Evolutionary conservation across 768 basidiomycete species (phyloP), one percentile per base, ranked within the genome.

Genomic region (Melanogaster broomeanus): DNA sequence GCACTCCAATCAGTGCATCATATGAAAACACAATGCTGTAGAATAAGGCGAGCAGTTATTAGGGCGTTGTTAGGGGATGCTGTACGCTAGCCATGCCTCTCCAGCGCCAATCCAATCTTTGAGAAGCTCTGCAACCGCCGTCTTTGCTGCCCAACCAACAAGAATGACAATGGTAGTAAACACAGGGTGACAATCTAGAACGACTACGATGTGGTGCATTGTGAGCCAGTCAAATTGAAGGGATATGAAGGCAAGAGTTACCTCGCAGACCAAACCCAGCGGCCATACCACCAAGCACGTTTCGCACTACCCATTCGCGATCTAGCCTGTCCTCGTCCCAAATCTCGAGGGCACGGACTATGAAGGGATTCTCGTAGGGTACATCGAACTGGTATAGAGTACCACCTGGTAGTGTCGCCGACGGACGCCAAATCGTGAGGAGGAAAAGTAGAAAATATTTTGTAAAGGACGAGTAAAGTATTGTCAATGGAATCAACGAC

Each of bases 231-330:
- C 21, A 2, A 4, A 7, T 27, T 13, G 9, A 15, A 31, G 31
- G 42, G 15, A 37, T 1, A 45, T 31, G 24, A 33, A n/a, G 41
- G 15, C 19, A 24, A 1, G 0, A 63, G 74, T 38, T 60, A 91
- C 90, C 88, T 61, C 90, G 81, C 47, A 93, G 67, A 0, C 90
- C 91, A 65, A 93, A 93, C 2, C 91, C 91, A 28, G 90, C 87
- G 11, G 90, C 86, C 82, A 93, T 85, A 0, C 91, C 91, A 11
- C 91, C 91, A 2, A 93, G 73, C 10, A 92, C 74, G 58, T 93
- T 93, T 22, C 91, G 77, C 4, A 93, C 83, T 6, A 91, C 73
- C 91, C 91, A 93, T 61, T 88, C 88, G 7, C 88, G 80, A 64
- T 93, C 88, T 1, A 93, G 69, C 27, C 79, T 81, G 55, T 86